Evolutionary conservation across 371 early-diverging fungal genomes (phyloP).

Genomic region (Actinomucor elegans): DNA sequence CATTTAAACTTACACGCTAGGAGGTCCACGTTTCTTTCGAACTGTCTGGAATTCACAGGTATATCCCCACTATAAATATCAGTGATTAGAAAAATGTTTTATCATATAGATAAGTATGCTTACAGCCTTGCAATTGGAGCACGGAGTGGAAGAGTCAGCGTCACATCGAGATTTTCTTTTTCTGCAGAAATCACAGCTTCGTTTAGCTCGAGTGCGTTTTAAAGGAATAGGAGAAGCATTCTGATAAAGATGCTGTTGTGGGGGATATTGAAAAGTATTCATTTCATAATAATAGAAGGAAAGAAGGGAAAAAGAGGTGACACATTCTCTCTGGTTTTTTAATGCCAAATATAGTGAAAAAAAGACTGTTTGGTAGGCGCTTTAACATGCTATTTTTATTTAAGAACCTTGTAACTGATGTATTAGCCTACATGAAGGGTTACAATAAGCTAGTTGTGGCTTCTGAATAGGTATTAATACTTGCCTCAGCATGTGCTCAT

Average conservation of each 20-base stretch:
- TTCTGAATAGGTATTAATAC: too few relatives aligned
- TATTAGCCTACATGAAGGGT: too few relatives aligned
- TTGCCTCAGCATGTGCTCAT: constrained; percentile 44
- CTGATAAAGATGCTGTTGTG: constrained; percentile 13
- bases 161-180: constrained; percentile 53
- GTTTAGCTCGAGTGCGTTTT: constrained; percentile 51
- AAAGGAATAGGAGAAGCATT: constrained; percentile 19
- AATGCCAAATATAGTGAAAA: too few relatives aligned
- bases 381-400: too few relatives aligned
- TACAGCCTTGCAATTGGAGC: constrained; percentile 54
- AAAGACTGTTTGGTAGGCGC: too few relatives aligned
- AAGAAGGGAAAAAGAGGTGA: not conserved
- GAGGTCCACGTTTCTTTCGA: constrained; percentile 52
- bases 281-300: not conserved
- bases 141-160: constrained; percentile 46
- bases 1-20: constrained; percentile 35
- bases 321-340: too few relatives aligned
- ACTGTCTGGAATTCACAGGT: constrained; percentile 46
- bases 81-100: not conserved
- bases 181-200: constrained; percentile 55
- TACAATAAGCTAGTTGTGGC: too few relatives aligned
- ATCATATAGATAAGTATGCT: not conserved
- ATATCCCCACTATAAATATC: constrained; percentile 41
- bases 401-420: too few relatives aligned
- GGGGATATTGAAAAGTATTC: constrained; percentile 1